Conservation (phyloP, 164 flowering plant genomes). For the Nymphaea thermarum region DNA sequence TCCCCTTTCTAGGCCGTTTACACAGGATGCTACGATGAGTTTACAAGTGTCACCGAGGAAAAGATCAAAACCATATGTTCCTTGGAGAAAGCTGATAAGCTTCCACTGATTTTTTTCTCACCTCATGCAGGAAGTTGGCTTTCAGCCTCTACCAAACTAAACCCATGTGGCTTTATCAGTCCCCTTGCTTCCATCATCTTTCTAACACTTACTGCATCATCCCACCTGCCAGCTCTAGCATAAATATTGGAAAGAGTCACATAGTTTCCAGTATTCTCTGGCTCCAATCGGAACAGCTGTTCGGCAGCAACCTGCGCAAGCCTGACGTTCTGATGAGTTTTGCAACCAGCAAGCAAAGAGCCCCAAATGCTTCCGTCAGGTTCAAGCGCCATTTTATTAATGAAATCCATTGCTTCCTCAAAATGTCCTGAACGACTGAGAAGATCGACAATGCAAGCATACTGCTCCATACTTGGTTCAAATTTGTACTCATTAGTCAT, state of each 20-base stretch:
- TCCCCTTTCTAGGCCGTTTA: no score
- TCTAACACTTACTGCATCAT: slow-evolving; percentile 33
- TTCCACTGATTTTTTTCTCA: not conserved
- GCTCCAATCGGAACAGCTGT: slow-evolving; percentile 32
- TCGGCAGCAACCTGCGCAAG: slow-evolving; percentile 39
- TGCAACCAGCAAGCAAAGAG: slow-evolving; percentile 34
- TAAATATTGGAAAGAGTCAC: slow-evolving; percentile 40
- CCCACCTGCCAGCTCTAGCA: slow-evolving; percentile 36
- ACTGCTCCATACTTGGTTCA: slow-evolving; percentile 34
- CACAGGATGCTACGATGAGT: not conserved
- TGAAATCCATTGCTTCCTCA: slow-evolving; percentile 32
- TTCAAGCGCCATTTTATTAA: slow-evolving; percentile 22
- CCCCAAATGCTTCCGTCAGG: slow-evolving; percentile 46
- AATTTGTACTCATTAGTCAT: slow-evolving; percentile 18
- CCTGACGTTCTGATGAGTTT: slow-evolving; percentile 22
- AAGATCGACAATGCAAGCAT: slow-evolving; percentile 42
- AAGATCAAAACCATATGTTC: no score
- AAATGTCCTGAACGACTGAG: slow-evolving; percentile 35
- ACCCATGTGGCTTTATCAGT: slow-evolving; percentile 30
- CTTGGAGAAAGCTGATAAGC: no score
- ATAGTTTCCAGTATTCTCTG: slow-evolving; percentile 43
- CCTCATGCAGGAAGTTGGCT: not conserved
- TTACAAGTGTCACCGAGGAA: not conserved
- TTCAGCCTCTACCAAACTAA: slow-evolving; percentile 25
- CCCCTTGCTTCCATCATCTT: slow-evolving; percentile 38